Evolutionary conservation across 1,139 yeast species (phyloP).

Genomic region (Debaryomyces sp.): DNA sequence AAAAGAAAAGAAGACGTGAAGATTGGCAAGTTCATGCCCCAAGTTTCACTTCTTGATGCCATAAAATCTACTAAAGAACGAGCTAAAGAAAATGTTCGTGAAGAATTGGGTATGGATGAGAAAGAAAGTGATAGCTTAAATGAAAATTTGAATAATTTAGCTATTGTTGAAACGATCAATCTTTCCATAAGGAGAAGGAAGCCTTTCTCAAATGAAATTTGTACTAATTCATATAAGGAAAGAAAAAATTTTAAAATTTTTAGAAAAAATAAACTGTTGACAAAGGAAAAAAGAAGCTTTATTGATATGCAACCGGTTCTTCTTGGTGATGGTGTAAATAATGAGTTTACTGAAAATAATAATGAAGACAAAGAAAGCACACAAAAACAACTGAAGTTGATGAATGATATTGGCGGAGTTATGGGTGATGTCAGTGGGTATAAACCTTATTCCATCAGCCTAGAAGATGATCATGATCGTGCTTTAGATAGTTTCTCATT

Average conservation of each 20-base stretch:
- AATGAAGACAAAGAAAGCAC: constrained; percentile 9
- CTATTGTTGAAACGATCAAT: constrained; percentile 40
- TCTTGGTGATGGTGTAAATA: constrained; percentile 17
- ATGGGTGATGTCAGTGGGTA: constrained; percentile 29
- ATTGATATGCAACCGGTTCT: constrained; percentile 26
- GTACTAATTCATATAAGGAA: constrained; percentile 19
- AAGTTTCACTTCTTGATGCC: constrained; percentile 36
- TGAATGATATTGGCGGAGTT: constrained; percentile 28
- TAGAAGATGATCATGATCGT: constrained; percentile 10
- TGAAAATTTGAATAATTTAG: constrained; percentile 24
- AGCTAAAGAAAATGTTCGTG: constrained; percentile 27
- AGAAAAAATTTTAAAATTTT: constrained; percentile 44
- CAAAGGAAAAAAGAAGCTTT: constrained; percentile 27
- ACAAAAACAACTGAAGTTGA: constrained; percentile 12
- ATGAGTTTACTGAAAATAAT: constrained; percentile 8
- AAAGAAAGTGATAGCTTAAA: constrained; percentile 8
- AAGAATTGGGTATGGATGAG: constrained; percentile 31
- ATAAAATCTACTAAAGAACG: constrained; percentile 32
- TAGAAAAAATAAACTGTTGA: constrained; percentile 27
- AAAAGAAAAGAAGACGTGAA: constrained; percentile 8
- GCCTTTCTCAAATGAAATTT: not conserved
- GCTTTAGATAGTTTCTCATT: constrained; percentile 9
- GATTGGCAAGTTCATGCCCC: constrained; percentile 19
- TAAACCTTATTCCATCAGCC: constrained; percentile 12
- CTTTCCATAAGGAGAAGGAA: constrained; percentile 18